Evolutionary conservation across 2,329 filamentous ascomycete genomes (phyloP).

Genomic region (Phoma sp.): DNA sequence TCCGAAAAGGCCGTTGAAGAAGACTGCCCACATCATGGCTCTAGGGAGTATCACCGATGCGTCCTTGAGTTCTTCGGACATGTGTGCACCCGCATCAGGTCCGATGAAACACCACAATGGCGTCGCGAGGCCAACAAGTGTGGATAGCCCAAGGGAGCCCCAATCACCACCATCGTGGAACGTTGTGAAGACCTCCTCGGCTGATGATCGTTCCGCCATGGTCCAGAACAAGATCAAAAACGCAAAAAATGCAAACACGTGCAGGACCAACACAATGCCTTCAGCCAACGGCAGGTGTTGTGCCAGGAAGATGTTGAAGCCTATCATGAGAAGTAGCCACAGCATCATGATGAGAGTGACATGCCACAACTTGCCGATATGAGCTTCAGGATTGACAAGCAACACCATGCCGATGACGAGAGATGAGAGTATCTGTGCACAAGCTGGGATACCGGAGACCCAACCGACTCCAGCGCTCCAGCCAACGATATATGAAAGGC

Average conservation of each 20-base stretch:
- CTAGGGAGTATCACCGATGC: slow-evolving; percentile 38
- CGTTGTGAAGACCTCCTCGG: slow-evolving; percentile 51
- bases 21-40: slow-evolving; percentile 47
- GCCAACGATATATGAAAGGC: slow-evolving; percentile 38
- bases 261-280: slow-evolving; percentile 52
- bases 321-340: slow-evolving; percentile 35
- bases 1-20: slow-evolving; percentile 47
- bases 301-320: slow-evolving; percentile 53
- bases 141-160: slow-evolving; percentile 50
- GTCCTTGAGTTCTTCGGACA: slow-evolving; percentile 44
- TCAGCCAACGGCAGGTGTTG: slow-evolving; percentile 53
- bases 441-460: slow-evolving; percentile 37
- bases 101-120: slow-evolving; percentile 46
- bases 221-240: slow-evolving; percentile 49
- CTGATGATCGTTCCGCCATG: slow-evolving; percentile 39
- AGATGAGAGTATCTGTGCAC: slow-evolving; percentile 30
- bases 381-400: slow-evolving; percentile 48
- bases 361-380: slow-evolving; percentile 42
- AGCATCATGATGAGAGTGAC: slow-evolving; percentile 49
- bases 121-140: slow-evolving; percentile 46
- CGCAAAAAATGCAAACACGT: slow-evolving; percentile 57
- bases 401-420: slow-evolving; percentile 41
- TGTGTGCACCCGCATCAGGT: slow-evolving; percentile 45
- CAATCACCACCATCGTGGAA: slow-evolving; percentile 55
- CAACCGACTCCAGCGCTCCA: slow-evolving; percentile 21